Evolutionary conservation across 768 basidiomycete species (phyloP).

Genomic region (Ephemerocybe angulata): DNA sequence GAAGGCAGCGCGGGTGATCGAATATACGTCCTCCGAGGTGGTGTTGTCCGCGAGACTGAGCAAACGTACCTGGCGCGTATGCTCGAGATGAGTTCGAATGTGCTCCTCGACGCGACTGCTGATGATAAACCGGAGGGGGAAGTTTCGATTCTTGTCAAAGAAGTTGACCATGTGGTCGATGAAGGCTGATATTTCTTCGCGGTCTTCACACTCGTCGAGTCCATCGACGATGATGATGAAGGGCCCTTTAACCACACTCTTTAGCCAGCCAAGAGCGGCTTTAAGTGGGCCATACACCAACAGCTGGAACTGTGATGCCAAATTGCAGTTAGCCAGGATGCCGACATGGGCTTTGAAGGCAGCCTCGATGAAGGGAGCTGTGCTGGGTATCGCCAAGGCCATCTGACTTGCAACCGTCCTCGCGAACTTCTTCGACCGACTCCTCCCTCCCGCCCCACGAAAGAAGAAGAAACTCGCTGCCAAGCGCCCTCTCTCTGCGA

Average conservation of each 20-base stretch:
- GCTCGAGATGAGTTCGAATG: background rate
- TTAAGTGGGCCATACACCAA: constrained; percentile 7
- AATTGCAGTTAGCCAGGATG: background rate
- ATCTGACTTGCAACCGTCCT: constrained; percentile 16
- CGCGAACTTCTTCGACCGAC: constrained; percentile 4
- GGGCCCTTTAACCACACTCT: background rate
- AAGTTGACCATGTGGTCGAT: background rate
- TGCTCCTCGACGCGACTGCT: background rate
- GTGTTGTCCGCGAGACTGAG: background rate
- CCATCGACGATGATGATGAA: constrained; percentile 18
- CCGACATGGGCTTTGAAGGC: constrained; percentile 6
- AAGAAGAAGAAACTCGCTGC: constrained; percentile 14
- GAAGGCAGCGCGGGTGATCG: background rate
- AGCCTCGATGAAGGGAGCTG: background rate
- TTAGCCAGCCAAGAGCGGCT: background rate
- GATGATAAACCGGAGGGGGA: background rate
- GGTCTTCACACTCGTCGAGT: constrained; percentile 16
- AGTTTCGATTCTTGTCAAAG: background rate
- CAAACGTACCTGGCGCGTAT: background rate
- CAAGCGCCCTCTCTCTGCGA: background rate
- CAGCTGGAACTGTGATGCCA: constrained; percentile 5
- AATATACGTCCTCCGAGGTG: background rate
- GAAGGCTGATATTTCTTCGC: constrained; percentile 5
- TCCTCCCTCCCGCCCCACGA: background rate
- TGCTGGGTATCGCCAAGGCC: background rate